Base-by-base conservation (phyloP, 257 asterid genomes). In the Petunia secreta region DNA sequence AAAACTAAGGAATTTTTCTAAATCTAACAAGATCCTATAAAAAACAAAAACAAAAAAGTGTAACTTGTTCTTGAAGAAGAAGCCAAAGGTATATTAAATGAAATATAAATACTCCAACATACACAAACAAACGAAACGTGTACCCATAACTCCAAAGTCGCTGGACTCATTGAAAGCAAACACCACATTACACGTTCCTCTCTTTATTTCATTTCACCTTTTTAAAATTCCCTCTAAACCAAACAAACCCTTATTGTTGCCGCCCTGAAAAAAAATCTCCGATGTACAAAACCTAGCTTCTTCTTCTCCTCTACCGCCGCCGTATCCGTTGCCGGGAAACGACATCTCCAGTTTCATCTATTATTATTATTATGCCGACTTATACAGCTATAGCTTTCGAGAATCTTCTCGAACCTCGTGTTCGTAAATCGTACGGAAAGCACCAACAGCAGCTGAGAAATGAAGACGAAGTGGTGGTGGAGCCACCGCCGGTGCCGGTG, bases 391-490 rank as follows among this genome's bases (percentile, higher is more conserved):
- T 90, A 11, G 87, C 89, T 6, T 81, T 92, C 1, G 90, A 91
- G 57, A 91, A 85, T 79, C 82, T 89, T 6, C 85, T 94, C 79
- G 93, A 94, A 57, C 90, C 93, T 6, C 82, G 88, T 48, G 87
- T 82, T 64, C 89, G 85, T 36, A 81, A 82, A 80, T 88, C 94
- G 8, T 86, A 63, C 58, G 85, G 84, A 54, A 39, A 75, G 65
- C 80, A 75, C 43, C 59, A 62, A 57, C 58, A 50, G n/a, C 41
- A 38, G 0, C 55, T 16, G 25, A 71, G 38, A 9, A 34, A 15
- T 13, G 82, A 52, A 38, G 82, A 63, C 3, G 25, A 25, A 25
- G 80, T 79, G 13, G 75, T 37, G 39, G 66, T 25, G 25, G 25
- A 75, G 16, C 62, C 85, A 60, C 59, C 90, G n/a, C 44, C 64